Evolutionary conservation across 176 grass and related monocot genomes (phyloP).

Genomic region (Bothriochloa decipiens): DNA sequence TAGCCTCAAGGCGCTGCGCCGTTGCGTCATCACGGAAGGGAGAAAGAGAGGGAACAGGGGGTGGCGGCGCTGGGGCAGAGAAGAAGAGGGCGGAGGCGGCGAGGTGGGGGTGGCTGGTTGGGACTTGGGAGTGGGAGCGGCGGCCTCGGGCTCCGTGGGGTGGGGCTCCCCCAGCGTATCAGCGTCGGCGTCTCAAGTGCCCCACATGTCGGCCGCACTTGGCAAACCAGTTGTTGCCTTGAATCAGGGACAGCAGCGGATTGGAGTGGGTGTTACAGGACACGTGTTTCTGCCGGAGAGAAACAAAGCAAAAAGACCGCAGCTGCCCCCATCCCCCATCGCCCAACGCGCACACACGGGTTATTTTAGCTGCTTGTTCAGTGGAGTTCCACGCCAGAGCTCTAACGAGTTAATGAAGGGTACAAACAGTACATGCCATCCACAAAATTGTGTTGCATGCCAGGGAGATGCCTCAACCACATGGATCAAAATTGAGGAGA

Average conservation of each 20-base stretch:
- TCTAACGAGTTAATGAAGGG: conserved; percentile 98
- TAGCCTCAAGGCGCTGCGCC: neutral
- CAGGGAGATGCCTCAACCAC: conserved; percentile 66
- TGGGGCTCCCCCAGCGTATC: neutral
- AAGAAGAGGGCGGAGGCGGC: neutral
- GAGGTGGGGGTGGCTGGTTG: no score
- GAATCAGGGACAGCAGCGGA: neutral
- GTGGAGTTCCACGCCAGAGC: conserved; percentile 47
- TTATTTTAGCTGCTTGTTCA: no score
- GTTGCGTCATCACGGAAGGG: neutral
- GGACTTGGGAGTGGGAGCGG: neutral
- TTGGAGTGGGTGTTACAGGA: neutral
- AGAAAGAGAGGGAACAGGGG: no score
- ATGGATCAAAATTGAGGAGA: conserved; percentile 35
- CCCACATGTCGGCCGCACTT: neutral
- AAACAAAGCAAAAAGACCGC: neutral
- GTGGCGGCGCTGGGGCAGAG: neutral
- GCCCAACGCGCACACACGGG: no score
- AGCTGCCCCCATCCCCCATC: no score
- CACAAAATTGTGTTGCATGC: conserved; percentile 75
- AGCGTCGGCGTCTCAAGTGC: neutral
- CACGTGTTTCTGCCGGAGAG: conserved; percentile 1
- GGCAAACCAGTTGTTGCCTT: neutral
- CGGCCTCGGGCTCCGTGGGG: neutral
- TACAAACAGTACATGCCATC: conserved; percentile 79